Evolutionary conservation across 768 basidiomycete species (phyloP).

Genomic region (Suillus alpinus): DNA sequence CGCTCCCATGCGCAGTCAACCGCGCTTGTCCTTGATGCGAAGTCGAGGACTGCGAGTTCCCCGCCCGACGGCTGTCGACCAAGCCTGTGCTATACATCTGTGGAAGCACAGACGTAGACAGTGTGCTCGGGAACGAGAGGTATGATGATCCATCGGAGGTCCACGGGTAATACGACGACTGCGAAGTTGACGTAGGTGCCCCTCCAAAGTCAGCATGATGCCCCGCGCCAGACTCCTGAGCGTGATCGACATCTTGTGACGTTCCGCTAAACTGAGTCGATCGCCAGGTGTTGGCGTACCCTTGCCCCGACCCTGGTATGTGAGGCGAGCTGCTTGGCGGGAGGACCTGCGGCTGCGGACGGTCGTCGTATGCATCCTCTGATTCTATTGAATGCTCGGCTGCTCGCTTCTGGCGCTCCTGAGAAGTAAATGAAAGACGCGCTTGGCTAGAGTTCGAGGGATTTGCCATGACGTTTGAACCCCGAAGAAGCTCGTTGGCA

Average conservation of each 20-base stretch:
- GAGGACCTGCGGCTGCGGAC: slow-evolving; percentile 16
- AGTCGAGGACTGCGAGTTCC: slow-evolving; percentile 8
- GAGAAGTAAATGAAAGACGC: slow-evolving; percentile 7
- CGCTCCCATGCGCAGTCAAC: slow-evolving; percentile 12
- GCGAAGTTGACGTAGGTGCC: slow-evolving; percentile 8
- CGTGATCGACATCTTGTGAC: neutral
- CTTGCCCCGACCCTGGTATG: slow-evolving; percentile 11
- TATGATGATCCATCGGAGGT: slow-evolving; percentile 29
- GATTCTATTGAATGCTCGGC: slow-evolving; percentile 52
- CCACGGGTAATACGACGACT: slow-evolving; percentile 48
- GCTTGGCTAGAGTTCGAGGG: neutral
- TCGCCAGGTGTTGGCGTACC: slow-evolving; percentile 28
- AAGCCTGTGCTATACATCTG: slow-evolving; percentile 76
- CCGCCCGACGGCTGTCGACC: slow-evolving; percentile 46
- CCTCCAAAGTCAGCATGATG: slow-evolving; percentile 12
- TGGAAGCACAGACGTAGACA: slow-evolving; percentile 73
- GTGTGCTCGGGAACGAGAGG: slow-evolving; percentile 40
- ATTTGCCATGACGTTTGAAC: slow-evolving; percentile 44
- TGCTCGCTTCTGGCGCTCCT: slow-evolving; percentile 54
- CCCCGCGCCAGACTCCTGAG: neutral
- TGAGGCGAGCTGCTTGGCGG: slow-evolving; percentile 1
- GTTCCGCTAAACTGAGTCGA: slow-evolving; percentile 21
- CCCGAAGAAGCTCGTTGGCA: slow-evolving; percentile 68
- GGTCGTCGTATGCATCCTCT: slow-evolving; percentile 26
- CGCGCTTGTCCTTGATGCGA: slow-evolving; percentile 19